Evolutionary conservation across 1,139 yeast genomes (phyloP), one percentile per base, ranked within the genome.

Genomic region (Barnettozyma hawaiiensis): DNA sequence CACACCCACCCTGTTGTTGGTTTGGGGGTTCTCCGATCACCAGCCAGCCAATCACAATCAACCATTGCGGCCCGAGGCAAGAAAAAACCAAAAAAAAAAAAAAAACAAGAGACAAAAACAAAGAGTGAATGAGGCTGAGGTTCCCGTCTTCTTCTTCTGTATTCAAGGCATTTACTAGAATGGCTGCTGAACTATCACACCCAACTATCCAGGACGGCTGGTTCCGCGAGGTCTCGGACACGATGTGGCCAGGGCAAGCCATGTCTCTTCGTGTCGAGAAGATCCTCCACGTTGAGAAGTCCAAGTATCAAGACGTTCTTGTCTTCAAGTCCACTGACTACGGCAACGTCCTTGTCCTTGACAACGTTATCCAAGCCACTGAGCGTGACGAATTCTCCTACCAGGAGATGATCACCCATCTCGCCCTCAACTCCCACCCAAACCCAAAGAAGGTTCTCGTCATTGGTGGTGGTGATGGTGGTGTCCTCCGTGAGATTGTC

Each of bases 391-490:
- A 89, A 67, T 89, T 86, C 65, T 78, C 96, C 42, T 86, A 86
- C 71, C 97, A 89, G 70, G 97, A 89, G 66, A 86, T 89, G 95
- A 89, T 89, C 63, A 70, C 96, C 34, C 96, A 89, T 66, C 71
- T 89, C 59, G 95, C 95, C 12, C 61, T 89, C 67, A 85, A 84
- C 76, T 78, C 94, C 36, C 97, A 89, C 69, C 89, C 95, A 47
- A 76, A 82, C 68, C 97, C 97, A 42, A 85, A 84, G 71, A 80
- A 75, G 61, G 96, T 92, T 26, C 71, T 89, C 50, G 95, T 89
- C 46, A 82, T 89, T 61, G 97, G 97, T 46, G 97, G 97, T 52
- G 97, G 97, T 57, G 97, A 89, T 61, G 97, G 97, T 57, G 97
- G 97, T 63, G 96, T 89, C 45, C 73, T 89, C 60, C 76, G 97